Conservation (phyloP, 345 rosid genomes). For the Aquilaria malaccensis region DNA sequence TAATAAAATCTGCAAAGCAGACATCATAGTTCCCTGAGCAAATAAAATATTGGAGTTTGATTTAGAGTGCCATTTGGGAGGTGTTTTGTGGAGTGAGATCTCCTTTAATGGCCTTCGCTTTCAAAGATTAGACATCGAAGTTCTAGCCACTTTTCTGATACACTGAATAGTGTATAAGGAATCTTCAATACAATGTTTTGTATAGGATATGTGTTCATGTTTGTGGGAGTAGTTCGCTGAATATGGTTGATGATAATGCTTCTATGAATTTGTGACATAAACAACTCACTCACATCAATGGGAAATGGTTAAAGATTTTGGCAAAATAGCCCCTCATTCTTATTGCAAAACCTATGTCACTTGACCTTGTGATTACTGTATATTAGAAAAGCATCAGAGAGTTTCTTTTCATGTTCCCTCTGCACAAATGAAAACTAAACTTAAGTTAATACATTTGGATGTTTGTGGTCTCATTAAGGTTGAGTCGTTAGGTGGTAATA, state of each 20-base stretch:
- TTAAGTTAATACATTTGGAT: not conserved
- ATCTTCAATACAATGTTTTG: constrained; percentile 3
- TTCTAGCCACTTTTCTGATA: constrained; percentile 57
- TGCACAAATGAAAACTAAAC: not conserved
- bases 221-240: no score
- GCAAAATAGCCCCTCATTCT: not conserved
- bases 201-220: no score
- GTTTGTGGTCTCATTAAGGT: not conserved
- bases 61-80: no score
- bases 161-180: constrained; percentile 65
- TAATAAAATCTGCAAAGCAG: no score
- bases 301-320: no score
- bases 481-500: not conserved
- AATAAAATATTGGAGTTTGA: no score
- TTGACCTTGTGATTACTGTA: not conserved
- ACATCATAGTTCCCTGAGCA: no score
- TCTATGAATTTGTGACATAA: no score
- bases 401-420: not conserved
- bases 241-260: no score
- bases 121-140: constrained; percentile 78
- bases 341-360: not conserved
- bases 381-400: not conserved
- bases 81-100: no score
- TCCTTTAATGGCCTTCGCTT: constrained; percentile 43
- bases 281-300: no score